Evolutionary conservation across 495 filamentous ascomycete genomes (phyloP).

Genomic region (Aspergillus affinis): DNA sequence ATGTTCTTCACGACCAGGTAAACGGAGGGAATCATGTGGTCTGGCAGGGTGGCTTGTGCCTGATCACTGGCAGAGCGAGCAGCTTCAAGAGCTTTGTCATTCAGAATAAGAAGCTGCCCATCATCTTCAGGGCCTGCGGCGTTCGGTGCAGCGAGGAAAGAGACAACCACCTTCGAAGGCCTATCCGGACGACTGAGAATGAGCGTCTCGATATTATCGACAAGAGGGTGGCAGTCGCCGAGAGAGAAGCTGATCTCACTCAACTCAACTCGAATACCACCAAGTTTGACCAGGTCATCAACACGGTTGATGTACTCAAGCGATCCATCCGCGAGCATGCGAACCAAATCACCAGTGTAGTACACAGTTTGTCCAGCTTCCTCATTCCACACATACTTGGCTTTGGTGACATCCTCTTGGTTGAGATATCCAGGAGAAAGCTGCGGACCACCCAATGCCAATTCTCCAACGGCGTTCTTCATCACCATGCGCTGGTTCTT

Average conservation of each 20-base stretch:
- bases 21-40: slow-evolving; percentile 36
- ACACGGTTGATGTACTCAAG: slow-evolving; percentile 43
- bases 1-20: slow-evolving; percentile 31
- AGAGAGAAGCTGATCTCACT: slow-evolving; percentile 39
- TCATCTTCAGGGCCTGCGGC: slow-evolving; percentile 7
- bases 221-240: slow-evolving; percentile 27
- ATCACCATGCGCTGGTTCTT: slow-evolving; percentile 29
- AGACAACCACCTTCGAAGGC: slow-evolving; percentile 33
- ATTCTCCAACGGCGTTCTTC: slow-evolving; percentile 43
- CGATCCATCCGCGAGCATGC: slow-evolving; percentile 41
- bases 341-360: slow-evolving; percentile 53
- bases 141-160: slow-evolving; percentile 30
- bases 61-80: slow-evolving; percentile 23
- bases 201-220: slow-evolving; percentile 31
- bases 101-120: slow-evolving; percentile 12
- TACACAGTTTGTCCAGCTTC: slow-evolving; percentile 35
- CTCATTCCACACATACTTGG: slow-evolving; percentile 38
- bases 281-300: slow-evolving; percentile 40
- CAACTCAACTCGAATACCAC: slow-evolving; percentile 39
- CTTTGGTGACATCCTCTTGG: slow-evolving; percentile 40
- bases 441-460: slow-evolving; percentile 44
- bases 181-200: slow-evolving; percentile 30
- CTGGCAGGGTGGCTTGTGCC: slow-evolving; percentile 26
- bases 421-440: slow-evolving; percentile 45
- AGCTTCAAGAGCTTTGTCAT: slow-evolving; percentile 21